phyloP scores from a whole-genome alignment of 495 filamentous ascomycete species.

The Neurospora intermedia region DNA sequence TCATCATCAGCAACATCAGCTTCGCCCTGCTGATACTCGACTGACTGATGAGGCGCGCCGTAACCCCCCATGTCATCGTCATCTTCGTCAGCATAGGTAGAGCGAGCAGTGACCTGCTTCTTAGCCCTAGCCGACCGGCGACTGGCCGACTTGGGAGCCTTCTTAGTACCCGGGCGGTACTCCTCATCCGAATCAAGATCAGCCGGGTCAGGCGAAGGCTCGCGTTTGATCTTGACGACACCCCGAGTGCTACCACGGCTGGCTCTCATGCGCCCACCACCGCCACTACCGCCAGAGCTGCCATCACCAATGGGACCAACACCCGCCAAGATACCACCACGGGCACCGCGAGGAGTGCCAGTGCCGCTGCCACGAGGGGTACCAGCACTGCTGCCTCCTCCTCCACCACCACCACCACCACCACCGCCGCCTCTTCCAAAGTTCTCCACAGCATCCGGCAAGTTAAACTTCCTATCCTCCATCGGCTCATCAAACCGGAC shows the following conservation, averaged over 20 bases:
- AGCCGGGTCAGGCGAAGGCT: conserved; percentile 3
- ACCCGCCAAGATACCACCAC: not conserved
- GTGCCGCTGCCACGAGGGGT: not conserved
- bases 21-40: not conserved
- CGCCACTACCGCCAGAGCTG: not conserved
- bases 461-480: conserved; percentile 18
- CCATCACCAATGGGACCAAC: not conserved
- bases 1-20: conserved; percentile 2
- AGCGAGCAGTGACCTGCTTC: not conserved
- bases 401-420: not conserved
- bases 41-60: not conserved
- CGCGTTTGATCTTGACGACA: not conserved
- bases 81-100: not conserved
- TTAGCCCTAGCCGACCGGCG: conserved; percentile 2
- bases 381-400: too few species aligned
- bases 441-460: conserved; percentile 13
- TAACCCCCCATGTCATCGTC: not conserved
- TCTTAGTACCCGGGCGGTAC: not conserved
- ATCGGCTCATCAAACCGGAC: conserved; percentile 19
- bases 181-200: conserved; percentile 3
- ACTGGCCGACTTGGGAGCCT: not conserved
- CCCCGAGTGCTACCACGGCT: not conserved
- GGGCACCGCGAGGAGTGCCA: not conserved
- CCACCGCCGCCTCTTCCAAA: not conserved
- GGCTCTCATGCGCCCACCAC: not conserved